Evolutionary conservation across 257 asterid genomes (phyloP), one percentile per base, ranked within the genome.

Genomic region (Ajuga chamaepitys): DNA sequence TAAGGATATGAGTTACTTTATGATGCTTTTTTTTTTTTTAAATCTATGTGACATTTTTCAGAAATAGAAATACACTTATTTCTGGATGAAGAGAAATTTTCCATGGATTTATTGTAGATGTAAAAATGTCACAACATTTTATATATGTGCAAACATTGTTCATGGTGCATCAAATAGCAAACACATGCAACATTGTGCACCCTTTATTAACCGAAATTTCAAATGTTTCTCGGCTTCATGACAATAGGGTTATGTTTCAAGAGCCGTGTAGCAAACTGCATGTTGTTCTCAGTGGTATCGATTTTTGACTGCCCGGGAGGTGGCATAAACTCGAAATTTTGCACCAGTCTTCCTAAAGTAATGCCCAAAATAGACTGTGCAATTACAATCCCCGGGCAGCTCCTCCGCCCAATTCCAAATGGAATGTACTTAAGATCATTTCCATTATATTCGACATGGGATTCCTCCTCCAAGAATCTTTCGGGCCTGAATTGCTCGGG

Each of bases 401-500:
- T 90, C 71, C 97, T 81, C 72, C 96, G 75, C 0, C 97, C 97
- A 0, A 84, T 88, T 0, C 97, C 97, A 5, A 90, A 90, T 0
- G 97, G 97, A 9, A 88, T 75, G 52, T 84, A 90, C 57, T 81
- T 74, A 20, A 90, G 58, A 70, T 90, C 91, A 4, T 90, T 90
- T 6, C 97, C 96, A 0, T 64, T 84, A 18, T 86, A 78, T 30
- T 90, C 95, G 10, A 88, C 91, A 12, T 78, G 77, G 0, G 91
- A 65, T 70, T 90, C 97, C 83, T 90, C 97, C 51, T 90, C 88
- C 42, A 90, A 5, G 80, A 90, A 88, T 48, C 96, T 84, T 65
- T 90, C 97, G 7, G 97, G 97, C 62, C 95, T 74, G 50, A 89
- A 89, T 20, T 87, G 95, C 35, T 84, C 88, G 0, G 97, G 97